phyloP scores from a whole-genome alignment of 257 asterid species.

The Solanum chilense region DNA sequence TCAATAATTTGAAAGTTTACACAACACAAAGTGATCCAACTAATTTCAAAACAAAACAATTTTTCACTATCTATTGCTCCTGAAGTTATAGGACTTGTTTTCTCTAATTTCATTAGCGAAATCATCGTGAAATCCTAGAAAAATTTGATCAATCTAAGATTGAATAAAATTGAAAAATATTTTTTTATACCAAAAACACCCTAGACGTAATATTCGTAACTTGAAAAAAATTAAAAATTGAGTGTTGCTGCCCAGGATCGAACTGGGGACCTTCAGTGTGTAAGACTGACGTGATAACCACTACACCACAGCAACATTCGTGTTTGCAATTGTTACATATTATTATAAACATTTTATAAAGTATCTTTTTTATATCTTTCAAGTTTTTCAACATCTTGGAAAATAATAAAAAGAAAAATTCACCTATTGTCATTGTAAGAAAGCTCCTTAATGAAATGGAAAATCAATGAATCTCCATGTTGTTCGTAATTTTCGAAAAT shows the following conservation, averaged over 20 bases:
- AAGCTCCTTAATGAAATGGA: no score
- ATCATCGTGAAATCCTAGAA: not conserved
- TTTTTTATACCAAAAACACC: not conserved
- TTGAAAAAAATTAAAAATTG: no score
- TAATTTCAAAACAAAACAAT: no score
- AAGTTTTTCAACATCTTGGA: not conserved
- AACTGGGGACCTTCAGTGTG: slow-evolving; percentile 48
- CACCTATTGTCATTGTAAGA: not conserved
- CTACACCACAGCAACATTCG: slow-evolving; percentile 34
- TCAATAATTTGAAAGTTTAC: no score
- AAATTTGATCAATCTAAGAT: not conserved
- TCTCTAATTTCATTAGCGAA: not conserved
- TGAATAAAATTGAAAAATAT: no score
- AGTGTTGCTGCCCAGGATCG: slow-evolving; percentile 37
- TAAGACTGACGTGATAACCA: slow-evolving; percentile 52
- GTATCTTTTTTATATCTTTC: not conserved
- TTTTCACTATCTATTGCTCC: not conserved
- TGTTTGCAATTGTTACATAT: no score
- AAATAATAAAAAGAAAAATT: not conserved
- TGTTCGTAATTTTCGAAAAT: no score
- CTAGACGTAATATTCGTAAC: not conserved
- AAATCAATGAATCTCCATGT: no score
- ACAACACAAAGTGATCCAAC: no score
- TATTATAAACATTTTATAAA: not conserved
- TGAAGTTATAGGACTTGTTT: not conserved